Evolutionary conservation across 2,329 filamentous ascomycete genomes (phyloP), one percentile per base, ranked within the genome.

Genomic region (Helminthosporium solani): DNA sequence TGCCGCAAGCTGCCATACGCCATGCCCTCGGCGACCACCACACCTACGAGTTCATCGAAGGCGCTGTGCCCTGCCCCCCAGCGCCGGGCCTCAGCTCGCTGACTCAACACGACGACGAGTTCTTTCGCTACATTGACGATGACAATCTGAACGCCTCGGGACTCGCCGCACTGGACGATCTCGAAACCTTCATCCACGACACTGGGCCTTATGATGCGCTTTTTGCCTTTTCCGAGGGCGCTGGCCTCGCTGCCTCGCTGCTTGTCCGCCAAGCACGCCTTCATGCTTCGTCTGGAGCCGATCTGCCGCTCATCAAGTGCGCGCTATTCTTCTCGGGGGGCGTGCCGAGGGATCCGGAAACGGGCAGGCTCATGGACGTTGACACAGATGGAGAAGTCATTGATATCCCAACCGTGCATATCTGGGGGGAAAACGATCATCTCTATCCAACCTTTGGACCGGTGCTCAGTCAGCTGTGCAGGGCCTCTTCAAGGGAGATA

Each of bases 201-300:
- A 44, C 50, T 37, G 52, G 50, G 2, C 52, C 52, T 4, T 55
- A 46, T 28, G 43, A 53, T 27, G 49, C 50, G 12, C 27, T 53
- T 4, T 38, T 55, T n/a, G 50, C 34, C 3, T 53, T 46, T 27
- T 46, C 40, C 3, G 44, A 55, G 23, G 52, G 52, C 14, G 50
- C 49, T 2, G 33, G 15, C 2, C 16, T 53, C 9, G 50, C 42
- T 18, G 27, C 42, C 3, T 42, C 41, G 6, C 38, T 33, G 19
- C 35, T 50, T 9, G 20, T 23, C 16, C 19, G 19, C 15, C 3
- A 12, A 9, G 38, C 23, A 18, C 6, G 23, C 3, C 14, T n/a
- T 8, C 7, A 40, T 16, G 20, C 46, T 18, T 8, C 21, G 1
- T 11, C 41, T 2, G 12, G 23, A 6, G 3, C 23, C 3, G 15